Evolutionary conservation across 2,329 filamentous ascomycete species (phyloP), one percentile per base, ranked within the genome.

Genomic region (Emmonsia crescens): DNA sequence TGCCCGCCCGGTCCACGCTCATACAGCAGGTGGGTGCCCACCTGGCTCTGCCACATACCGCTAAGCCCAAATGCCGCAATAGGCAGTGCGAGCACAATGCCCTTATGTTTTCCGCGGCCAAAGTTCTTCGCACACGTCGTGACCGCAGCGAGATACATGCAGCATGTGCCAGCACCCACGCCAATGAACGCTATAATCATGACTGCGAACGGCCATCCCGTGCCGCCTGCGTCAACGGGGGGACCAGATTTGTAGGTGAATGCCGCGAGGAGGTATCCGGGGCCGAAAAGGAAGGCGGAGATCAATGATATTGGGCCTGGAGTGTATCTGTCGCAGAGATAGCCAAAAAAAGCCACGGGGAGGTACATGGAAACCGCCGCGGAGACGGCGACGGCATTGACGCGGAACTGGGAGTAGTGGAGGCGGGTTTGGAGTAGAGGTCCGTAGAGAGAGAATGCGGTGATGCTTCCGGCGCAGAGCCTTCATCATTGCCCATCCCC

Each of bases 61-160:
- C 92, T 96, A 61, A 99, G 75, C 0, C 94, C 94, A 72, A 96
- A 96, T 6, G 89, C 88, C 0, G 94, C 91, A 72, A 97, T 96
- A 1, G 94, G 94, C 63, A 90, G 82, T 1, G 93, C 92, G 61
- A 99, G 81, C 63, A 95, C 93, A 58, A 99, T 78, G 0, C 94
- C 94, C 69, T 93, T 88, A 70, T 95, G 87, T 70, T 87, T 89
- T 3, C 91, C 91, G 64, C 88, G 86, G 57, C 92, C 92, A 76
- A 97, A 99, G 77, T 97, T 99, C 84, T 99, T 99, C 42, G 94
- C 94, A 71, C 91, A 96, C 0, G 93, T 96, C 6, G 93, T 93
- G n/a, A 99, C 88, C 1, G 91, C 88, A 58, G 87, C 84, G 61
- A 97, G 81, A 74, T 97, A 99, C 85, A 97, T 91, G 73, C 85